Percentiles rank a stretch among this genome's conserved stretches.
Conservation (phyloP, 73 alveolate species). For the Paramecium biaurelia region DNA sequence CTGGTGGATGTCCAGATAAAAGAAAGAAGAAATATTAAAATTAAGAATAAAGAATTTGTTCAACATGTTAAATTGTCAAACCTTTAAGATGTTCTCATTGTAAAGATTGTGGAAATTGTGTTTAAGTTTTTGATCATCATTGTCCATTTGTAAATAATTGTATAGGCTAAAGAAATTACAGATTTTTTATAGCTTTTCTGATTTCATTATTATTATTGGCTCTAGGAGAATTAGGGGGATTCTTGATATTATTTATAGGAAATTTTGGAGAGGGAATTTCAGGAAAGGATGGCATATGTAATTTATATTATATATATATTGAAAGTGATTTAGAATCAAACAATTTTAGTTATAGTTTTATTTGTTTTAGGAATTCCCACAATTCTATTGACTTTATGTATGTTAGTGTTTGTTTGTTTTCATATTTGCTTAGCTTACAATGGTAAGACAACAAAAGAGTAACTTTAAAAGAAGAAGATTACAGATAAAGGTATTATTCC, state of each 20-base stretch:
- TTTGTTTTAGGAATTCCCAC: conserved; percentile 61
- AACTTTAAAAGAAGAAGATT: conserved; percentile 1
- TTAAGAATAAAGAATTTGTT: conserved; percentile 79
- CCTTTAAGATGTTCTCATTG: conserved; percentile 98
- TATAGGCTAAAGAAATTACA: conserved; percentile 83
- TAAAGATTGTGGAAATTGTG: conserved; percentile 95
- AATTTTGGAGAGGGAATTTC: conserved; percentile 54
- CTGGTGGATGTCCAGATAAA: conserved; percentile 32
- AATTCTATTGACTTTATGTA: conserved; percentile 43
- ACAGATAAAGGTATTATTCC: not conserved
- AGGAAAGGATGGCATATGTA: conserved; percentile 47
- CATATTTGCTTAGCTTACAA: conserved; percentile 51
- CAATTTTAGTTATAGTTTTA: conserved; percentile 54
- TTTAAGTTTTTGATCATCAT: conserved; percentile 96
- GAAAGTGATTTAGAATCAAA: conserved; percentile 50
- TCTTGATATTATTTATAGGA: conserved; percentile 49
- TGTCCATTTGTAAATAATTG: conserved; percentile 96
- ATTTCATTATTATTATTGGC: conserved; percentile 52
- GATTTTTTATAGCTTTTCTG: conserved; percentile 58
- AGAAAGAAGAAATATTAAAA: not conserved
- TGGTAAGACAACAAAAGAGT: conserved; percentile 63
- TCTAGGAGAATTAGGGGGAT: conserved; percentile 60
- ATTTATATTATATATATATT: not conserved
- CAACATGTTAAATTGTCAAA: conserved; percentile 88
- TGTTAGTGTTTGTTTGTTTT: conserved; percentile 38